phyloP scores from a whole-genome alignment of 2,329 filamentous ascomycete species.

The Ophiostoma piceae region DNA sequence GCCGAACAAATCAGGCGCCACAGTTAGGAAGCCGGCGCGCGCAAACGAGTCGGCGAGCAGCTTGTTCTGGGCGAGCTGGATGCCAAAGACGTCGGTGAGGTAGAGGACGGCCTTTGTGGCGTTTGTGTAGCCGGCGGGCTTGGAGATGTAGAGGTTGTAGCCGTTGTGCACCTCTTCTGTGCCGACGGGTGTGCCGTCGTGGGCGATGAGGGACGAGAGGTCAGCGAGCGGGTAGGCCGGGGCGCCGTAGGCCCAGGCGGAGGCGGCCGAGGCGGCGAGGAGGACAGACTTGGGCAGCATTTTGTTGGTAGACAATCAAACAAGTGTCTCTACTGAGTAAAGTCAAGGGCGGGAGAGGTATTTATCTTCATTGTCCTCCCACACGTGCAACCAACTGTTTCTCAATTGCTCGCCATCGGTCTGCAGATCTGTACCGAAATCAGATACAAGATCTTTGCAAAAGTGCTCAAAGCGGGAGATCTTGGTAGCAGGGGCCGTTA shows the following conservation, averaged over 20 bases:
- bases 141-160: conserved; percentile 30
- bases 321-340: not conserved
- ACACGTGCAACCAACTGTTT: not conserved
- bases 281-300: not conserved
- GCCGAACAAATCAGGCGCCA: conserved; percentile 62
- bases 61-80: conserved; percentile 31
- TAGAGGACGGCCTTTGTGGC: conserved; percentile 28
- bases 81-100: conserved; percentile 32
- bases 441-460: not conserved
- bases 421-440: not conserved
- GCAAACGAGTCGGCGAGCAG: conserved; percentile 61
- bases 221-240: conserved; percentile 5
- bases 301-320: not conserved
- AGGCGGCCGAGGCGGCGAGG: not conserved
- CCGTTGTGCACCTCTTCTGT: conserved; percentile 26
- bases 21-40: conserved; percentile 58
- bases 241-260: not conserved
- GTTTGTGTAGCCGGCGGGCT: conserved; percentile 24
- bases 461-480: not conserved
- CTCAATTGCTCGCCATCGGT: not conserved
- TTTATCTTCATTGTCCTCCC: not conserved
- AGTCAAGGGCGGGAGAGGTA: not conserved
- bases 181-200: conserved; percentile 27
- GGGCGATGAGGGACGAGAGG: conserved; percentile 26
- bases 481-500: not conserved